These are phyloP conservation scores for Penicillium chermesinum DNA, from an alignment of 495 filamentous ascomycete species.

Conservation along the genomic window DNA sequence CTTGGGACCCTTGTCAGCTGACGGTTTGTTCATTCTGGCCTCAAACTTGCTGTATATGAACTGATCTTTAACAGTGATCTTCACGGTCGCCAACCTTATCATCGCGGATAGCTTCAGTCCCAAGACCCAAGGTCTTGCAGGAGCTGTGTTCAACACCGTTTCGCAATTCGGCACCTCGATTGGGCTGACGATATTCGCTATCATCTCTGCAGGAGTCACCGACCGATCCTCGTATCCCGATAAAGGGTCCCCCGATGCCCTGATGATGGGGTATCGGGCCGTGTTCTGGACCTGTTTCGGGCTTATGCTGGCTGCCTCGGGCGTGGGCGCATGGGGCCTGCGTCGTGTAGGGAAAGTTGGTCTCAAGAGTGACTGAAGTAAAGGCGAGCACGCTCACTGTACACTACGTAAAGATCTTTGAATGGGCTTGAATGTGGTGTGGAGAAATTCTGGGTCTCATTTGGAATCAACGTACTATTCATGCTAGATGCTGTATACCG, in stretches of 20 bases:
- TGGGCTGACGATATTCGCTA: constrained; percentile 51
- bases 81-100: constrained; percentile 53
- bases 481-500: not conserved
- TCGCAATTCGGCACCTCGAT: constrained; percentile 56
- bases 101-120: constrained; percentile 54
- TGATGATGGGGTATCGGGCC: constrained; percentile 55
- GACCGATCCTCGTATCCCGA: constrained; percentile 19
- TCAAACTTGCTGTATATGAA: constrained; percentile 11
- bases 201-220: constrained; percentile 51
- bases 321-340: constrained; percentile 44
- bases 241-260: constrained; percentile 31
- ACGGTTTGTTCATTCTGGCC: constrained; percentile 37
- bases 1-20: constrained; percentile 43
- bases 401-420: no score
- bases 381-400: no score
- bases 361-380: constrained; percentile 42
- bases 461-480: not conserved
- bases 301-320: constrained; percentile 35
- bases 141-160: constrained; percentile 62
- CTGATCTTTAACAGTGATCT: constrained; percentile 40
- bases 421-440: not conserved
- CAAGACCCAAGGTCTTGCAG: constrained; percentile 55
- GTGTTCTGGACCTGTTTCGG: constrained; percentile 58
- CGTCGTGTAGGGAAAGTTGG: constrained; percentile 50
- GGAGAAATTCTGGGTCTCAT: not conserved